Percentiles rank a stretch among this genome's conserved stretches.
These are phyloP conservation scores for Termitomyces sp. DNA, from an alignment of 768 basidiomycete species.

Conservation along the genomic window DNA sequence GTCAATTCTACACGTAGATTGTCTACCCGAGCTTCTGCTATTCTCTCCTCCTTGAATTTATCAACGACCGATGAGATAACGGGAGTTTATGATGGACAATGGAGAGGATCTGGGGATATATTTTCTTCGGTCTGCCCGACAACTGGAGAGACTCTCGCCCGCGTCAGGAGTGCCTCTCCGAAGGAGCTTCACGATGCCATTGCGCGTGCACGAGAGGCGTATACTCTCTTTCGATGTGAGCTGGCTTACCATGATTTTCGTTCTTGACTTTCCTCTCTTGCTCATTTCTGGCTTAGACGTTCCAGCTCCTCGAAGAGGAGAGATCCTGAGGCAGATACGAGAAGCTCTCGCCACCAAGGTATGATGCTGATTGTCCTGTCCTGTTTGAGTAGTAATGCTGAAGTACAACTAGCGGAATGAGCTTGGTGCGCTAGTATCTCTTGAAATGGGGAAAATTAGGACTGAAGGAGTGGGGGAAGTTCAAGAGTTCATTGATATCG, in stretches of 20 bases:
- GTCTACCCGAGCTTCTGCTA: slow-evolving; percentile 66
- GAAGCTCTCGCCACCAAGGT: slow-evolving; percentile 80
- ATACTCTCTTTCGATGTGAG: slow-evolving; percentile 57
- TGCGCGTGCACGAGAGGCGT: slow-evolving; percentile 71
- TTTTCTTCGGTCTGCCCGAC: slow-evolving; percentile 76
- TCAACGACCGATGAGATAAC: slow-evolving; percentile 50
- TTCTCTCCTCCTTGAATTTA: slow-evolving; percentile 66
- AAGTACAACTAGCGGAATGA: slow-evolving; percentile 52
- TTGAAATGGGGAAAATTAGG: slow-evolving; percentile 90
- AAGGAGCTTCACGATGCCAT: slow-evolving; percentile 70
- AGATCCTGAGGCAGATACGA: slow-evolving; percentile 84
- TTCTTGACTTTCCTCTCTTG: not conserved
- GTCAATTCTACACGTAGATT: slow-evolving; percentile 39
- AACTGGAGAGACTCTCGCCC: slow-evolving; percentile 81
- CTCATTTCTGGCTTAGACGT: slow-evolving; percentile 35
- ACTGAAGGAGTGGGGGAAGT: slow-evolving; percentile 93
- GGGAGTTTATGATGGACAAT: slow-evolving; percentile 82
- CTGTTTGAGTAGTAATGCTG: not conserved
- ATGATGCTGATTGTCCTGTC: slow-evolving; percentile 2
- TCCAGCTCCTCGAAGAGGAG: slow-evolving; percentile 86
- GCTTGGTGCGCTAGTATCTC: slow-evolving; percentile 77
- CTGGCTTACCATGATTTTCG: not conserved
- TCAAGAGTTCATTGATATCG: slow-evolving; percentile 93
- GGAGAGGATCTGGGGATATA: slow-evolving; percentile 74
- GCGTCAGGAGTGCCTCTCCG: slow-evolving; percentile 68